These are phyloP conservation scores for Lipomyces yamadae DNA, from an alignment of 805 yeast species.

Conservation along the genomic window DNA sequence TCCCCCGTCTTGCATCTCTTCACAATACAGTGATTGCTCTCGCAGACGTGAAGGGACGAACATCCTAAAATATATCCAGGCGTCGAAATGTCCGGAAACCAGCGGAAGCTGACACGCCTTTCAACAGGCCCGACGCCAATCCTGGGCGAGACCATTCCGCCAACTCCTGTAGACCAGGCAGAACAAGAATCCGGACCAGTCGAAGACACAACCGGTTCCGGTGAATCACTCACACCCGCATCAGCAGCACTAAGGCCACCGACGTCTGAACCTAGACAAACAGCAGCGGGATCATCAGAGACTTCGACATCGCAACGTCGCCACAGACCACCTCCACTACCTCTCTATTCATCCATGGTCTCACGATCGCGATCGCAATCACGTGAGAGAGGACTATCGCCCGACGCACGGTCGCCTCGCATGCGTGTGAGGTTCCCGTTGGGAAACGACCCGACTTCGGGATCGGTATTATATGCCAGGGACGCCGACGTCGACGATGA, in stretches of 20 bases:
- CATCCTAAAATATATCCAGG: neutral
- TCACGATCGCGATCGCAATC: conserved; percentile 34
- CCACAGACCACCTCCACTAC: conserved; percentile 31
- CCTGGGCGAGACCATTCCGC: conserved; percentile 19
- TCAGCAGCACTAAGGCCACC: conserved; percentile 2
- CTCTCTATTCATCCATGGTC: conserved; percentile 32
- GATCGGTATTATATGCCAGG: conserved; percentile 38
- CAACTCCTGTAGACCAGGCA: conserved; percentile 10
- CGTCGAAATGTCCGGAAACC: neutral
- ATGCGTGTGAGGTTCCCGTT: conserved; percentile 42
- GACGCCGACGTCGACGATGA: conserved; percentile 14
- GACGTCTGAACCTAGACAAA: neutral
- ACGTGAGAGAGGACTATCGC: conserved; percentile 31
- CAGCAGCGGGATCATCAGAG: conserved; percentile 2
- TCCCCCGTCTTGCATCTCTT: neutral
- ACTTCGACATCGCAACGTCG: conserved; percentile 11
- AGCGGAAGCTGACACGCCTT: neutral
- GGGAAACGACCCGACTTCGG: conserved; percentile 40
- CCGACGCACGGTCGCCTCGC: conserved; percentile 19
- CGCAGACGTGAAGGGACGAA: neutral
- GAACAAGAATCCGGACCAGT: neutral
- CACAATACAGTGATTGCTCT: neutral
- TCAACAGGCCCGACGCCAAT: neutral
- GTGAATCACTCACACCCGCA: conserved; percentile 5
- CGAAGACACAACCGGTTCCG: neutral